Conservation (phyloP, 2,329 filamentous ascomycete species). For the Colletotrichum sp. region DNA sequence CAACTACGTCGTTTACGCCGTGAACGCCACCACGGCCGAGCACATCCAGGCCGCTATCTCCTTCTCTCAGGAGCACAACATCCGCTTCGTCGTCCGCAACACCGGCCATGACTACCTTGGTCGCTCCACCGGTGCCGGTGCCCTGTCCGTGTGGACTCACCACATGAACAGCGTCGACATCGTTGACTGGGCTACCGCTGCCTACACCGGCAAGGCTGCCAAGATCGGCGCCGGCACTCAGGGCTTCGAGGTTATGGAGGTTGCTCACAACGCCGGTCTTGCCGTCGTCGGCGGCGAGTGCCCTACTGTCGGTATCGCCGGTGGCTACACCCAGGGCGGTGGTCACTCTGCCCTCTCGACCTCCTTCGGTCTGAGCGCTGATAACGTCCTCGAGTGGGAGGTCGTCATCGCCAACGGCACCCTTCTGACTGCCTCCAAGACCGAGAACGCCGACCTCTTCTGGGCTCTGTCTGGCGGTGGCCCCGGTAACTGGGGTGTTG, state of each 20-base stretch:
- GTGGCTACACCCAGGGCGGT: conserved; percentile 66
- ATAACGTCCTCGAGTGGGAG: conserved; percentile 57
- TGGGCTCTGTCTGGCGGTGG: conserved; percentile 55
- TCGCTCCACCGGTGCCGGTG: conserved; percentile 56
- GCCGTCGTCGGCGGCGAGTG: conserved; percentile 48
- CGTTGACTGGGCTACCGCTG: conserved; percentile 27
- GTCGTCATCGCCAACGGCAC: conserved; percentile 51
- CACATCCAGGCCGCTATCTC: conserved; percentile 36
- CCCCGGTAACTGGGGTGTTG: conserved; percentile 45
- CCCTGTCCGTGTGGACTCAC: conserved; percentile 52
- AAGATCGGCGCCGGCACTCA: conserved; percentile 59
- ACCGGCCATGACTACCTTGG: conserved; percentile 61
- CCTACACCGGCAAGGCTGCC: conserved; percentile 27
- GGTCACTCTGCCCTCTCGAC: conserved; percentile 61
- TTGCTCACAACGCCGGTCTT: conserved; percentile 2
- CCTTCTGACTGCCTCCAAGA: conserved; percentile 45
- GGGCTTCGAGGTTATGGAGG: conserved; percentile 44
- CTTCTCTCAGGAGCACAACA: conserved; percentile 40
- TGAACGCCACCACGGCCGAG: conserved; percentile 34
- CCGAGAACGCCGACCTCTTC: conserved; percentile 50
- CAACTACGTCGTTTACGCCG: conserved; percentile 47
- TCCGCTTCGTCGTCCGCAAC: conserved; percentile 56
- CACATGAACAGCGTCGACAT: conserved; percentile 42
- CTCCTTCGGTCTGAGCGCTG: conserved; percentile 61
- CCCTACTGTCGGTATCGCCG: conserved; percentile 60